Conservation (phyloP, 768 basidiomycete species). For the Mycena indigotica region DNA sequence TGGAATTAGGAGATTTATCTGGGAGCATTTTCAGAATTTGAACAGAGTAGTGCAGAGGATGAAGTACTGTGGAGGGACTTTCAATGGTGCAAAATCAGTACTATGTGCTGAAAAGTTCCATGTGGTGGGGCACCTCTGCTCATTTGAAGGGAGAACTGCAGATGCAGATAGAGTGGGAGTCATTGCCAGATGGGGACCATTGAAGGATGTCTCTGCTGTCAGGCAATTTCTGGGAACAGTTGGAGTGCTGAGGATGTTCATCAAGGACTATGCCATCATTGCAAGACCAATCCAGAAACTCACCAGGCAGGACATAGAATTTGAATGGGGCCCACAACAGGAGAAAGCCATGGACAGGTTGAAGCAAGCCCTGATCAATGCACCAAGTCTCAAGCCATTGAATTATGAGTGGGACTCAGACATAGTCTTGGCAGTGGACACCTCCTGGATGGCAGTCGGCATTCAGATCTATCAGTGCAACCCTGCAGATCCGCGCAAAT, state of each 20-base stretch:
- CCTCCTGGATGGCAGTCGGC: no score
- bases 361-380: conserved; percentile 1
- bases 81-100: conserved; percentile 30
- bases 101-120: conserved; percentile 13
- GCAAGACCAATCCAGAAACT: conserved; percentile 4
- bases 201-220: conserved; percentile 6
- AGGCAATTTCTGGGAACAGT: conserved; percentile 13
- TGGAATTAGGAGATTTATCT: conserved; percentile 20
- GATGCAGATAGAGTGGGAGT: conserved; percentile 25
- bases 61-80: conserved; percentile 12
- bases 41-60: not conserved
- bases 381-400: no score
- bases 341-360: not conserved
- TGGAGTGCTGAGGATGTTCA: conserved; percentile 22
- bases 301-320: not conserved
- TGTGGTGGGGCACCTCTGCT: conserved; percentile 32
- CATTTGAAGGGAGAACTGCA: conserved; percentile 24
- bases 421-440: no score
- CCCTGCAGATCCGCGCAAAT: conserved; percentile 1
- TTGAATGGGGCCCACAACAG: conserved; percentile 1
- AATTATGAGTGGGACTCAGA: no score
- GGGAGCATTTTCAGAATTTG: conserved; percentile 16
- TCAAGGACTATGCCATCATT: conserved; percentile 17
- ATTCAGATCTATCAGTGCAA: conserved; percentile 19
- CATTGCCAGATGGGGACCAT: conserved; percentile 20